Conservation (phyloP, 305 asterid genomes). For the Plantago coronopus region DNA sequence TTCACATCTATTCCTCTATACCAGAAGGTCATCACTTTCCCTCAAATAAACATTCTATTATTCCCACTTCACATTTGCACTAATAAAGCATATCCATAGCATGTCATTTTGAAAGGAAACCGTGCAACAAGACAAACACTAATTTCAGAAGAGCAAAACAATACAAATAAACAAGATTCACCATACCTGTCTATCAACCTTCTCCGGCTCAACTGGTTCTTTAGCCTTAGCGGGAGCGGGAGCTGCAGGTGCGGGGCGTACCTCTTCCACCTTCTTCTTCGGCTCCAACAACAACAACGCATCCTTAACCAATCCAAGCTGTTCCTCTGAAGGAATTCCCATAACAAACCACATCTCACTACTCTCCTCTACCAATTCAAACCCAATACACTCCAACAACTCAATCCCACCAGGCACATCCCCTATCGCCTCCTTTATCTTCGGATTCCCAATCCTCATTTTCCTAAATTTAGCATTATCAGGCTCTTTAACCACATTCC, state of each 20-base stretch:
- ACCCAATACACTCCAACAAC: slow-evolving; percentile 73
- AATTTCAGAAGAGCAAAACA: neutral
- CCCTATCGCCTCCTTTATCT: slow-evolving; percentile 81
- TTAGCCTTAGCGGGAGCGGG: slow-evolving; percentile 30
- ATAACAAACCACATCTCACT: slow-evolving; percentile 83
- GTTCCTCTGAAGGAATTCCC: slow-evolving; percentile 59
- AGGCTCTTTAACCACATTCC: slow-evolving; percentile 69
- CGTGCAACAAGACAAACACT: neutral
- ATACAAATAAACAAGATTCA: neutral
- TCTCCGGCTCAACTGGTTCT: slow-evolving; percentile 41
- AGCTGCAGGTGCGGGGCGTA: slow-evolving; percentile 32
- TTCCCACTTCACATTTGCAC: too few relatives aligned
- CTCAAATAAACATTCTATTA: too few relatives aligned
- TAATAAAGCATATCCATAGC: too few relatives aligned
- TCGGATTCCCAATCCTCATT: slow-evolving; percentile 79
- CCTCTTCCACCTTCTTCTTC: slow-evolving; percentile 36
- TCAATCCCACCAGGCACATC: slow-evolving; percentile 81
- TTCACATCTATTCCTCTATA: too few relatives aligned
- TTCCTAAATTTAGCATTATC: slow-evolving; percentile 81
- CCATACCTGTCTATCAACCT: slow-evolving; percentile 79
- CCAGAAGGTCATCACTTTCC: too few relatives aligned
- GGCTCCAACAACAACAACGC: slow-evolving; percentile 54
- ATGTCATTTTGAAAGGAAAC: too few relatives aligned
- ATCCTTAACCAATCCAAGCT: slow-evolving; percentile 43
- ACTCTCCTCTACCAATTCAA: slow-evolving; percentile 65